Conservation (phyloP, 495 filamentous ascomycete species). For the Penicillium dipodomyicola region DNA sequence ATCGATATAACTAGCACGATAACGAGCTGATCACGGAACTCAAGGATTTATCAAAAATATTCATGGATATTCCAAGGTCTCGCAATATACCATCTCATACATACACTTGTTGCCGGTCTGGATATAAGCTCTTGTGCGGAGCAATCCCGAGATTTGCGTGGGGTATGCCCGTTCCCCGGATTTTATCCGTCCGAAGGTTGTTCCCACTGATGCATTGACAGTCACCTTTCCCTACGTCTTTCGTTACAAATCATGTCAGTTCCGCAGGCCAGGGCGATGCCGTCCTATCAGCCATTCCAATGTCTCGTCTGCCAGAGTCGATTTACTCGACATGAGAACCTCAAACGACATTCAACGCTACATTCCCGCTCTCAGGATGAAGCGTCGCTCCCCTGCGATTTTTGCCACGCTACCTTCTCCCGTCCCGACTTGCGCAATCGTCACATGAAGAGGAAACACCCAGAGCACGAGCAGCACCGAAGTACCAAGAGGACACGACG, state of each 20-base stretch:
- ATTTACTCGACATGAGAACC: conserved; percentile 41
- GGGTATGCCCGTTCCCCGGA: conserved; percentile 8
- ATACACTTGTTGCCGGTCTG: neutral
- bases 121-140: conserved; percentile 3
- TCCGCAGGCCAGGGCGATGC: conserved; percentile 10
- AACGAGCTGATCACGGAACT: neutral
- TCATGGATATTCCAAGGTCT: neutral
- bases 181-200: conserved; percentile 9
- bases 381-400: conserved; percentile 25
- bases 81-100: neutral
- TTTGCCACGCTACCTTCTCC: conserved; percentile 35
- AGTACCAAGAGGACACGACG: conserved; percentile 14
- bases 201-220: neutral
- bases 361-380: conserved; percentile 30
- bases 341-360: conserved; percentile 37
- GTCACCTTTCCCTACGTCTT: neutral
- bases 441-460: conserved; percentile 40
- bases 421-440: conserved; percentile 32
- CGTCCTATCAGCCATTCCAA: conserved; percentile 34
- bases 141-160: conserved; percentile 6
- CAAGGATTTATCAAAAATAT: neutral
- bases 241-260: conserved; percentile 13
- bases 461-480: conserved; percentile 24
- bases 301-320: conserved; percentile 34
- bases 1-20: neutral